Evolutionary conservation across 768 basidiomycete genomes (phyloP).

Genomic region (Crassisporium funariophilum): DNA sequence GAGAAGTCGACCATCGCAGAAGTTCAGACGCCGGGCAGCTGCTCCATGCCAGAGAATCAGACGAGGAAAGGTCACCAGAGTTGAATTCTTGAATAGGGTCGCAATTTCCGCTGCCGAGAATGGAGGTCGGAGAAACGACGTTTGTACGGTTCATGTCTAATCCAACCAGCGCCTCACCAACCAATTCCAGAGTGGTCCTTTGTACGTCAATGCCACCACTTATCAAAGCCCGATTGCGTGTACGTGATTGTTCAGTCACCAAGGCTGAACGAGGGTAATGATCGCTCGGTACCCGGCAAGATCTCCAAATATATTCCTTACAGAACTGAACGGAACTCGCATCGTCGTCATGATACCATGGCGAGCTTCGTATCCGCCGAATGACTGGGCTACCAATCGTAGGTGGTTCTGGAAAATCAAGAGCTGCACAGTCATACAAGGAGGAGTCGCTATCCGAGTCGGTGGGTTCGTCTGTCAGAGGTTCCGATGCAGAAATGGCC

Average conservation of each 20-base stretch:
- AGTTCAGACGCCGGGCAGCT: slow-evolving; percentile 9
- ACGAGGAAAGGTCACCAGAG: slow-evolving; percentile 1
- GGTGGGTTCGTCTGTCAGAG: slow-evolving; percentile 1
- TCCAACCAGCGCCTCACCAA: slow-evolving; percentile 10
- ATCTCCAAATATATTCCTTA: slow-evolving; percentile 9
- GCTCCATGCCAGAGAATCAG: slow-evolving; percentile 13
- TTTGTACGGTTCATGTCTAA: slow-evolving; percentile 3
- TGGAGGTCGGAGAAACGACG: neutral
- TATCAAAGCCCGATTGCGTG: too few species aligned
- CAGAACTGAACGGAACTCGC: slow-evolving; percentile 6
- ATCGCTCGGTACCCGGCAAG: slow-evolving; percentile 14
- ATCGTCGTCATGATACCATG: slow-evolving; percentile 37
- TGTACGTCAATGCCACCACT: neutral
- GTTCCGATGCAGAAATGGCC: neutral
- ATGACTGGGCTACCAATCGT: slow-evolving; percentile 40
- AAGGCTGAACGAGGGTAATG: neutral
- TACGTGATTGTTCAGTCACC: neutral
- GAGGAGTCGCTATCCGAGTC: slow-evolving; percentile 37
- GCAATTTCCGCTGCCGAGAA: too few species aligned
- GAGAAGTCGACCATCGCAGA: slow-evolving; percentile 14
- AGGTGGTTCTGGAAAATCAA: slow-evolving; percentile 46
- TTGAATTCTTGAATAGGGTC: neutral
- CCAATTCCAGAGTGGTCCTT: slow-evolving; percentile 12
- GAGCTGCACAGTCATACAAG: slow-evolving; percentile 32
- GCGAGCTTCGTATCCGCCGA: slow-evolving; percentile 47